Conservation (phyloP, 371 early-diverging fungal genomes). For the Zancudomyces culisetae region DNA sequence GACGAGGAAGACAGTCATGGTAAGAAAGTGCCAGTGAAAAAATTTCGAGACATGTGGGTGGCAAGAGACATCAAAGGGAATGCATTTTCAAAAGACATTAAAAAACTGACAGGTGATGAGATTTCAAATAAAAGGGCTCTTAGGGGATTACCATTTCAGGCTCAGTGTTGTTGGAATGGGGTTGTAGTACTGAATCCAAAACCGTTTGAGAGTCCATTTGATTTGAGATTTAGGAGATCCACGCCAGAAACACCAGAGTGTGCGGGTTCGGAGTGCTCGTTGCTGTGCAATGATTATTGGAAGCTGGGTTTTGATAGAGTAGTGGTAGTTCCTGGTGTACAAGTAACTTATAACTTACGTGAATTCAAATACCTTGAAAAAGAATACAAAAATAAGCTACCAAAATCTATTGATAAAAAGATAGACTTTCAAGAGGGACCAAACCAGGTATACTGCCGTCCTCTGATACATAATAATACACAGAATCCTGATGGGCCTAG, state of each 20-base stretch:
- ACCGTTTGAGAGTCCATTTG: constrained; percentile 9
- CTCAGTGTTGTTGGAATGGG: constrained; percentile 34
- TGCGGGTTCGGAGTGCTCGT: constrained; percentile 26
- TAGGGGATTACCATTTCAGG: constrained; percentile 21
- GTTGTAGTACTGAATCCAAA: constrained; percentile 20
- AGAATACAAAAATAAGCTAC: neutral
- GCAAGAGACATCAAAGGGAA: constrained; percentile 25
- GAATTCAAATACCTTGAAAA: neutral
- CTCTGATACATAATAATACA: neutral
- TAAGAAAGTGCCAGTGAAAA: too few species aligned
- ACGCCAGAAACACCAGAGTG: constrained; percentile 15
- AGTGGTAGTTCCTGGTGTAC: constrained; percentile 22
- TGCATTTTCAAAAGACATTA: constrained; percentile 7
- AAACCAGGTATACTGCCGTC: neutral
- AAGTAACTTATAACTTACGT: constrained; percentile 17
- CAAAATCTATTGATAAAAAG: neutral
- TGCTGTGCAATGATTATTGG: constrained; percentile 28
- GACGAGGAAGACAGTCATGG: constrained; percentile 1
- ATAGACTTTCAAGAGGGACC: neutral
- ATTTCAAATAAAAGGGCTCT: neutral
- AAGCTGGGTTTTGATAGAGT: constrained; percentile 12
- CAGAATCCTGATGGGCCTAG: neutral
- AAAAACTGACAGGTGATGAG: neutral
- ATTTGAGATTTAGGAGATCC: constrained; percentile 15
- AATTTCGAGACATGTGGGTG: constrained; percentile 29